phyloP scores from a whole-genome alignment of 148 eudicot genomes.

The Euryodendron excelsum region DNA sequence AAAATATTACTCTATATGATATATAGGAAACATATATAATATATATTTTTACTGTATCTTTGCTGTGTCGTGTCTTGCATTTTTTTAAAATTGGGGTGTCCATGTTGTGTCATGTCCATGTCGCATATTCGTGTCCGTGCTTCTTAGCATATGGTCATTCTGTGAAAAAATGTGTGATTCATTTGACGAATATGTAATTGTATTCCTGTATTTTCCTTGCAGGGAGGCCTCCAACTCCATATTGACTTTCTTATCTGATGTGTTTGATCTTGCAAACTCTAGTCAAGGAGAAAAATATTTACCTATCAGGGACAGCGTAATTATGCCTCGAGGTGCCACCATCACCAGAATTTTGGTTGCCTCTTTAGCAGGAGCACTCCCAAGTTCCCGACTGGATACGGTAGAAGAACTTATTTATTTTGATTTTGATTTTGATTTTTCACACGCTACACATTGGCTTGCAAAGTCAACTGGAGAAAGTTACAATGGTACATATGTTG shows the following conservation, averaged over 20 bases:
- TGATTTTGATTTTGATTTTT: background rate
- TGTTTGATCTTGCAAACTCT: conserved; percentile 75
- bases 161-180: background rate
- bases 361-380: conserved; percentile 88
- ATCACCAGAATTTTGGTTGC: conserved; percentile 86
- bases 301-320: conserved; percentile 71
- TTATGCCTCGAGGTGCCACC: conserved; percentile 78
- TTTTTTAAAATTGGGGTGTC: too few species aligned
- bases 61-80: too few species aligned
- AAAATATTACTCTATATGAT: too few species aligned
- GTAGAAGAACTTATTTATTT: conserved; percentile 32
- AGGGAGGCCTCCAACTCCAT: conserved; percentile 99
- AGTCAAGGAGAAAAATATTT: conserved; percentile 52
- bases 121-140: too few species aligned
- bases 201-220: conserved; percentile 28
- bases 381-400: conserved; percentile 83
- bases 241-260: conserved; percentile 80
- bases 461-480: background rate
- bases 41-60: too few species aligned
- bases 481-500: background rate
- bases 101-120: too few species aligned
- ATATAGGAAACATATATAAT: too few species aligned
- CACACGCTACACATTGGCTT: background rate
- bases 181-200: background rate
- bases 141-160: background rate